These are phyloP conservation scores for Spathaspora hagerdaliae DNA, from an alignment of 805 yeast species.

Conservation along the genomic window DNA sequence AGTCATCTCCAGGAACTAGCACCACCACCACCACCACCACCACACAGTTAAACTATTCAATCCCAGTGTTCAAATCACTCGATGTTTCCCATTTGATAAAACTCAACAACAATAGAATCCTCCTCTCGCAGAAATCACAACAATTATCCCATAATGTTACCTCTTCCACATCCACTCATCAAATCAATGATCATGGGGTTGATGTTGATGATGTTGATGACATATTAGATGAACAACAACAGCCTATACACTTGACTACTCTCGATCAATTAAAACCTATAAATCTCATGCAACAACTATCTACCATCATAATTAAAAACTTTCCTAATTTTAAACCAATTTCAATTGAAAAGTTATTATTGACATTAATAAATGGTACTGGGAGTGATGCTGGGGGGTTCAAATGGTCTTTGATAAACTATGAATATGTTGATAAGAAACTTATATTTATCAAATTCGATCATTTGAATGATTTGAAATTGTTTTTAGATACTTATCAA, in stretches of 20 bases:
- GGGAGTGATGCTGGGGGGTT: slow-evolving; percentile 12
- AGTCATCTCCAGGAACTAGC: not conserved
- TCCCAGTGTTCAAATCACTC: slow-evolving; percentile 14
- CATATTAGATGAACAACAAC: slow-evolving; percentile 10
- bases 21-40: not conserved
- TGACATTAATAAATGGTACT: slow-evolving; percentile 10
- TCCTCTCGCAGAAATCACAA: slow-evolving; percentile 1
- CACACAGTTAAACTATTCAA: not conserved
- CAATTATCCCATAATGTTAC: not conserved
- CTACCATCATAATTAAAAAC: slow-evolving; percentile 27
- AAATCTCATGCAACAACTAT: slow-evolving; percentile 32
- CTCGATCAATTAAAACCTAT: slow-evolving; percentile 26
- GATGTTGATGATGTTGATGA: slow-evolving; percentile 4
- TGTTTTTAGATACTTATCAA: slow-evolving; percentile 8
- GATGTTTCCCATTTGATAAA: slow-evolving; percentile 13
- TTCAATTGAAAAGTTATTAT: slow-evolving; percentile 31
- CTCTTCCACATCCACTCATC: too few relatives aligned
- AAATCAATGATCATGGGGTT: too few relatives aligned
- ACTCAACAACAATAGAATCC: slow-evolving; percentile 10
- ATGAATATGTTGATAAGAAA: slow-evolving; percentile 27
- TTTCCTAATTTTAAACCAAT: slow-evolving; percentile 27
- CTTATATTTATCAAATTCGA: slow-evolving; percentile 30
- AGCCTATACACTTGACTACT: slow-evolving; percentile 18
- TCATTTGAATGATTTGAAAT: slow-evolving; percentile 9
- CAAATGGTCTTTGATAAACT: slow-evolving; percentile 32